Base-by-base conservation (phyloP, 768 basidiomycete species). In the Tulasnella sp. region DNA sequence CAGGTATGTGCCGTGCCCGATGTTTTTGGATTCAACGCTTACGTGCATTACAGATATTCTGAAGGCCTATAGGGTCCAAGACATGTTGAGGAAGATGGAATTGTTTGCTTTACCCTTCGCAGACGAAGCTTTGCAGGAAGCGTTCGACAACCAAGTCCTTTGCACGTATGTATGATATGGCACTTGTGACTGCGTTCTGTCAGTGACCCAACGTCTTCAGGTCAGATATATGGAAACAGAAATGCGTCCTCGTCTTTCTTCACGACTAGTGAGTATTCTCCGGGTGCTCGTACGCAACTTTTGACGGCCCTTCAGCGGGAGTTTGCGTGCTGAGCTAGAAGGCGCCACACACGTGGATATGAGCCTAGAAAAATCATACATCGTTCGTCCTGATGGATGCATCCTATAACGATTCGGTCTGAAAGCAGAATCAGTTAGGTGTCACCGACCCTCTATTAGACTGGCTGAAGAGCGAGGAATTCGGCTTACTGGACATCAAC, bases 41-140 rank as follows among this genome's bases (percentile, higher is more conserved):
- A 25, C 4, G 23, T 17, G 57, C 60, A 8, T 4, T 5, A 6
- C 15, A 85, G 91, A 92, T 65, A 77, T 94, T 19, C 77, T 98
- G 57, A 96, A 94, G 67, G 79, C 79, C 12, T 88, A 97, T 68
- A 79, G 94, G n/a, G 82, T 86, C 59, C 76, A 87, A 62, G 83
- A 86, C 59, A 70, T 99, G 32, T 87, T 80, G 69, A 74, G 77
- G n/a, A 75, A 76, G 25, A 79, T 88, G 67, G 71, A 78, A 8
- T 82, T 98, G 78, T 78, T 87, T 68, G 79, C 84, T 64, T 75
- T 96, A 8, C 92, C 91, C 1, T 71, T 96, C 58, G 74, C 86
- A 53, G 77, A 74, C 29, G 62, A 72, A 12, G 79, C 80, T 11
- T 73, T 91, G 39, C 81, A 87, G 64, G 74, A 77, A 43, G 74